Evolutionary conservation across 768 basidiomycete genomes (phyloP), one percentile per base, ranked within the genome.

Genomic region (Tylopilus intermedius): DNA sequence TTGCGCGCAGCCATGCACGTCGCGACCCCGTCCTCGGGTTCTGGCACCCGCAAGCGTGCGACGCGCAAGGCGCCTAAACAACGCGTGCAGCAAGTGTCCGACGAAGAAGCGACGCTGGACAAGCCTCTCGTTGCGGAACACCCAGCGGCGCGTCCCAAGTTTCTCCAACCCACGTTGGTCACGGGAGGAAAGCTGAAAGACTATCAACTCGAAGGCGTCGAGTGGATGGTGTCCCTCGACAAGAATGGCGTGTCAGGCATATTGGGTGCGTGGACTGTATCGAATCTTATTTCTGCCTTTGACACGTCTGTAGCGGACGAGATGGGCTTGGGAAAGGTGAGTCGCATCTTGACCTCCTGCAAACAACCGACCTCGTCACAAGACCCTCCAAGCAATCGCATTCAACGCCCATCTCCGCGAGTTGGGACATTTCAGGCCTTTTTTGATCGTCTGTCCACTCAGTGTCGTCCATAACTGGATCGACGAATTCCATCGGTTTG

Each of bases 321-420:
- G 67, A 96, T 96, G 94, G 94, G 93, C 18, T 72, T 95, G 1
- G 93, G 93, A 47, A 92, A 88, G 77, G 86, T 84, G 55, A 32
- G 67, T 58, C 51, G 6, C 11, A 43, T 48, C 30, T 6, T 15
- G n/a, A 10, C 45, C n/a, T 8, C 32, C 32, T 32, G 11, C 42
- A 18, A 2, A 9, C 13, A 3, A 38, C 39, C 37, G 26, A 53
- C 53, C 4, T 41, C 1, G 29, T 7, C 2, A 8, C 42, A 54
- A 96, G 90, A 99, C 96, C 0, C 76, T 98, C 0, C 96, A 99
- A 77, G 90, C 85, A 0, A 99, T 99, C 41, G 83, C 94, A 0
- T 96, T 98, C 67, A 82, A 90, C 53, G 94, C 94, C 0, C 87
- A 94, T 69, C 77, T 99, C 1, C 84, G 91, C 29, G 85, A 88